Base-by-base conservation (phyloP, 164 flowering plant species). In the Dillenia turbinata region DNA sequence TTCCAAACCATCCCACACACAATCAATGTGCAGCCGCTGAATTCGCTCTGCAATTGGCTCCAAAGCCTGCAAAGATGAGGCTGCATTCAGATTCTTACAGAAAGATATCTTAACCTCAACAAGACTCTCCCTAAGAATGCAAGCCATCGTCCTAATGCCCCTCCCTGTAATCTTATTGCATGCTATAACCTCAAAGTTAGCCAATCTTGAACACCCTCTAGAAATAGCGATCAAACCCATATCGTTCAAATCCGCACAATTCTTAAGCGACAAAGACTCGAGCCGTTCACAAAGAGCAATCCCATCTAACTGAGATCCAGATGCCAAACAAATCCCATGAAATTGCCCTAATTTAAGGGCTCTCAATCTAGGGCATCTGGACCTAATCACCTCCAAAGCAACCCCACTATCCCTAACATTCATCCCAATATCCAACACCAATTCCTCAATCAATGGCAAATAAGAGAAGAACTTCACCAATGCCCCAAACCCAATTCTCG, bases 261-360 rank as follows among this genome's bases (percentile, higher is more conserved):
- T 85, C 74, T 77, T 79, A 19, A 95, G 78, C 10, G 86, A 81
- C 66, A 95, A 67, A 0, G 84, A 69, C 59, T 73, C 74, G 22
- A 95, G 79, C 44, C 87, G 67, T 19, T 71, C 65, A 63, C 97
- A 92, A 26, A 85, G 60, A 0, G 97, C 94, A 44, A 92, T 49
- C 47, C 99, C 99, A 59, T 87, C 92, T 1, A 87, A 70, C 64
- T 75, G 81, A 10, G 83, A 74, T 45, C 66, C 97, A 11, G 74
- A 64, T 0, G 87, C 89, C 65, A 66, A 49, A 52, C 91, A 89
- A 48, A 94, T 64, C 48, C 87, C 95, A 52, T 86, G 92, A 52
- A 95, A 92, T 22, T 81, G 85, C 48, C 97, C 97, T 46, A 95
- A 62, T 47, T 82, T 82, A n/a, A 92, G 80, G 15, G 69, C 58